A percentile compares a stretch with the other conserved stretches of the same genome.
Evolutionary conservation across 805 yeast genomes (phyloP).

Genomic region (Kockiozyma suomiensis): DNA sequence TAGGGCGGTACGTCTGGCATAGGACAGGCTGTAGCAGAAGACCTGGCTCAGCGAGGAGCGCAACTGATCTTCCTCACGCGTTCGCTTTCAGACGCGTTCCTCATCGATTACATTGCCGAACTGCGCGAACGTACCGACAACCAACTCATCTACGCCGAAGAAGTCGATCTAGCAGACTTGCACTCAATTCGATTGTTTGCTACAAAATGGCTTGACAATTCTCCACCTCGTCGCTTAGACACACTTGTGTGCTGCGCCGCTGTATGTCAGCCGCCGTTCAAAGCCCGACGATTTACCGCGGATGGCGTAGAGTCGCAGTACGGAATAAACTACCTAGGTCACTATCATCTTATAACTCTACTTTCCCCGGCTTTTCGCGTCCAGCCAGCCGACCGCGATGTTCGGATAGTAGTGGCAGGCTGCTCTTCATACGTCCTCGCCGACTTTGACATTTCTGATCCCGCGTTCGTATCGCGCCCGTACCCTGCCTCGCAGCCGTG

Average conservation of each 20-base stretch:
- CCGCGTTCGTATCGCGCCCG: slow-evolving; percentile 62
- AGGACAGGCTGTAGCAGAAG: slow-evolving; percentile 75
- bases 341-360: slow-evolving; percentile 76
- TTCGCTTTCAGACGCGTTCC: slow-evolving; percentile 68
- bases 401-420: slow-evolving; percentile 73
- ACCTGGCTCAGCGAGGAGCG: slow-evolving; percentile 81
- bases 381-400: slow-evolving; percentile 95
- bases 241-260: slow-evolving; percentile 89
- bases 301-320: slow-evolving; percentile 90
- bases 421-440: slow-evolving; percentile 81
- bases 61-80: slow-evolving; percentile 77
- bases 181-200: slow-evolving; percentile 85
- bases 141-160: slow-evolving; percentile 83
- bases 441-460: slow-evolving; percentile 59
- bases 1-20: slow-evolving; percentile 91
- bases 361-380: slow-evolving; percentile 80
- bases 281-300: slow-evolving; percentile 61
- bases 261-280: slow-evolving; percentile 71
- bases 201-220: slow-evolving; percentile 88
- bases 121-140: slow-evolving; percentile 70
- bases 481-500: slow-evolving; percentile 70
- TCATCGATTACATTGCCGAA: slow-evolving; percentile 76
- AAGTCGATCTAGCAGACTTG: slow-evolving; percentile 76
- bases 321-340: slow-evolving; percentile 79
- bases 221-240: slow-evolving; percentile 88